Percentiles rank a stretch among this genome's conserved stretches.
Evolutionary conservation across 805 yeast species (phyloP).

Genomic region (Myxozyma lipomycoides): DNA sequence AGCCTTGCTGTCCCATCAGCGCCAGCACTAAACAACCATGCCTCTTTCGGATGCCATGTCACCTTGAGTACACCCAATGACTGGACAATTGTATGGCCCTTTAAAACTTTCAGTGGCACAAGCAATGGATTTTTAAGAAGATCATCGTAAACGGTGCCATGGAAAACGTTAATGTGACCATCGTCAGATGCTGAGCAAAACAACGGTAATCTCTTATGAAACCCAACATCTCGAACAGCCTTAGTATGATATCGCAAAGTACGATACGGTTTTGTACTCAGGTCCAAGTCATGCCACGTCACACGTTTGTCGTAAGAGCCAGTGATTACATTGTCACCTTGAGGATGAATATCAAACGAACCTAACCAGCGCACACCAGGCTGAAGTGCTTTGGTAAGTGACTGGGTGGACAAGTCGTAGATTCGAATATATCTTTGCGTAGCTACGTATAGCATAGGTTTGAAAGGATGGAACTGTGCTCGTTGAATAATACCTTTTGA

Average conservation of each 20-base stretch:
- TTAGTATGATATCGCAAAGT: slow-evolving; percentile 90
- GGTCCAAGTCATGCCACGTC: slow-evolving; percentile 94
- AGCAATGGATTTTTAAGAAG: slow-evolving; percentile 90
- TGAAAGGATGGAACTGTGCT: slow-evolving; percentile 94
- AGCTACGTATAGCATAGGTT: slow-evolving; percentile 88
- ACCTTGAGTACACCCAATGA: slow-evolving; percentile 83
- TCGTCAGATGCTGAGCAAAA: slow-evolving; percentile 96
- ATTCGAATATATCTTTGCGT: slow-evolving; percentile 89
- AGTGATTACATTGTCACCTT: slow-evolving; percentile 88
- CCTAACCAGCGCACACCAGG: slow-evolving; percentile 98
- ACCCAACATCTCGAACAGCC: slow-evolving; percentile 84
- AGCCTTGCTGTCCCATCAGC: slow-evolving; percentile 94
- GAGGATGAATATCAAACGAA: slow-evolving; percentile 86
- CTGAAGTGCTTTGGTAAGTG: slow-evolving; percentile 71
- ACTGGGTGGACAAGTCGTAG: slow-evolving; percentile 85
- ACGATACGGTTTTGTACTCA: slow-evolving; percentile 86
- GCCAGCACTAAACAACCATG: slow-evolving; percentile 96
- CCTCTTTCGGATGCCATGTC: slow-evolving; percentile 96
- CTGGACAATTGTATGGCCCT: slow-evolving; percentile 77
- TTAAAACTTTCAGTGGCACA: slow-evolving; percentile 90
- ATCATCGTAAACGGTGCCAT: slow-evolving; percentile 93
- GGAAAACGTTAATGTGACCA: slow-evolving; percentile 89
- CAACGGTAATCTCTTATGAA: slow-evolving; percentile 84
- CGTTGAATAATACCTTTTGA: slow-evolving; percentile 93
- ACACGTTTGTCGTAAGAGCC: slow-evolving; percentile 93